Evolutionary conservation across 2,329 filamentous ascomycete species (phyloP).

Genomic region (Stemphylium lycopersici): DNA sequence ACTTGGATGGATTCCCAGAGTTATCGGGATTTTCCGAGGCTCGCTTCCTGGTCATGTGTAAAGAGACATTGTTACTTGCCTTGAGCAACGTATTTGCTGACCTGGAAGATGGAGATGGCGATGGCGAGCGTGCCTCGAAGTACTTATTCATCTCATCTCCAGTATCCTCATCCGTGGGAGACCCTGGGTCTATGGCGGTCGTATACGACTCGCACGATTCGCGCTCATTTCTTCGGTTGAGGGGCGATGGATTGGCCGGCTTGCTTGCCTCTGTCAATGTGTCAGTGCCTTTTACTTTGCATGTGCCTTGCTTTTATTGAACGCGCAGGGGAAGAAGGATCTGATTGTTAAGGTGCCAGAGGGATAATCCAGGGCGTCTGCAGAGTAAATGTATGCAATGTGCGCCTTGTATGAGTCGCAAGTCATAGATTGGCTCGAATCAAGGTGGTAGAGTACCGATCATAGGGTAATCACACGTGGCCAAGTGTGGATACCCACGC

Average conservation of each 20-base stretch:
- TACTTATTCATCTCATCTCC: constrained; percentile 18
- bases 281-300: constrained; percentile 2
- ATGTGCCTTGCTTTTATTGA: neutral
- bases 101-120: constrained; percentile 29
- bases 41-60: constrained; percentile 28
- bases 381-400: neutral
- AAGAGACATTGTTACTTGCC: constrained; percentile 35
- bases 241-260: neutral
- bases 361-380: neutral
- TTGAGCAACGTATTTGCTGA: constrained; percentile 28
- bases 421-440: neutral
- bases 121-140: constrained; percentile 30
- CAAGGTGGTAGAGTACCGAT: neutral
- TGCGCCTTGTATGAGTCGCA: neutral
- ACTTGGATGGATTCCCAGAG: constrained; percentile 32
- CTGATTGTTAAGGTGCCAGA: neutral
- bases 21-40: constrained; percentile 24
- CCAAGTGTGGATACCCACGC: neutral
- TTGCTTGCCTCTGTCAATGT: constrained; percentile 1
- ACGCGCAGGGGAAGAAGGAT: no score
- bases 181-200: constrained; percentile 30
- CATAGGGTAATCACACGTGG: neutral
- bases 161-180: constrained; percentile 41
- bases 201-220: constrained; percentile 18
- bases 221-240: constrained; percentile 4